Percentiles rank a stretch among this genome's conserved stretches.
Conservation (phyloP, 306 rosid genomes). For the Cucurbita moschata region DNA sequence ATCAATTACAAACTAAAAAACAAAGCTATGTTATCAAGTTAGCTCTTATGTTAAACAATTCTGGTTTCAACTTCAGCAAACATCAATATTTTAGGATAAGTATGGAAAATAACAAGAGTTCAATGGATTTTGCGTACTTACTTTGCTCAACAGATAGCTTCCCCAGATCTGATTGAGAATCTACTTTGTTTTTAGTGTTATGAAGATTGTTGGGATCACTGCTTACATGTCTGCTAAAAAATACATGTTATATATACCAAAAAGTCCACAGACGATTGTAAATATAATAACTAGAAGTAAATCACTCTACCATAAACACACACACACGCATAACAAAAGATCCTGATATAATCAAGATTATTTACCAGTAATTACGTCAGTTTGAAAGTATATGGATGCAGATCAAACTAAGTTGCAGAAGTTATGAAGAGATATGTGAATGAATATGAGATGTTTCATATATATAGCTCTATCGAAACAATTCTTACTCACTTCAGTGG, state of each 20-base stretch:
- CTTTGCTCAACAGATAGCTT: conserved; percentile 32
- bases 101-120: neutral
- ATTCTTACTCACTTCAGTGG: conserved; percentile 41
- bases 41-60: neutral
- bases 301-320: neutral
- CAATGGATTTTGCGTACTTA: conserved; percentile 29
- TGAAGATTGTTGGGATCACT: conserved; percentile 17
- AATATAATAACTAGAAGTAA: neutral
- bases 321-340: too few species aligned
- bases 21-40: neutral
- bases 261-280: neutral
- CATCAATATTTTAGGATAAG: neutral
- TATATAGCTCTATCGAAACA: neutral
- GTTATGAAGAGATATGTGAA: neutral
- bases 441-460: conserved; percentile 8
- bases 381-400: neutral
- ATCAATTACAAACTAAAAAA: neutral
- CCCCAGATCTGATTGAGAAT: conserved; percentile 18
- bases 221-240: conserved; percentile 24
- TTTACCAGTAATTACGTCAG: neutral
- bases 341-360: neutral
- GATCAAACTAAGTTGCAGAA: conserved; percentile 2
- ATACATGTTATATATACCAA: neutral
- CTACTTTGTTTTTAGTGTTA: conserved; percentile 14
- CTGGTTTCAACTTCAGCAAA: neutral